phyloP scores from a whole-genome alignment of 257 asterid species.

The Lycium ferocissimum region DNA sequence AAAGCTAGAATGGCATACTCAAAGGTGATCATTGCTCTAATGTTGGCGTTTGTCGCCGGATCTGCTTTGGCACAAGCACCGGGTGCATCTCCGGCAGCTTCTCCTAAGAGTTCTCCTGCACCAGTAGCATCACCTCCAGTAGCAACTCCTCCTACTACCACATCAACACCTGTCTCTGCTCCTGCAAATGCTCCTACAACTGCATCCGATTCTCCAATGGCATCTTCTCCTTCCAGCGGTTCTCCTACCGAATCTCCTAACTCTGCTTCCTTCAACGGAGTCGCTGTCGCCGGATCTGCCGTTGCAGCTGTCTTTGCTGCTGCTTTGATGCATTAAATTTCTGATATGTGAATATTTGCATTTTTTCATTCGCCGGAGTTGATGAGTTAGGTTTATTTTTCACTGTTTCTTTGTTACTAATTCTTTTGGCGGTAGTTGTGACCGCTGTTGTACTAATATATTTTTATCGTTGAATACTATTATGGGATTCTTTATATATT shows the following conservation, averaged over 20 bases:
- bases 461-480: background rate
- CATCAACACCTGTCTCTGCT: conserved; percentile 29
- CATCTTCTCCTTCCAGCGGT: conserved; percentile 42
- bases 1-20: conserved; percentile 43
- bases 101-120: conserved; percentile 46
- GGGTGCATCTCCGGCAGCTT: conserved; percentile 49
- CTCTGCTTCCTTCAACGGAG: conserved; percentile 51
- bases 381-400: background rate
- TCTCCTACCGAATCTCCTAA: conserved; percentile 42
- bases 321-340: conserved; percentile 50
- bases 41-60: conserved; percentile 47
- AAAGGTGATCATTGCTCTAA: conserved; percentile 34
- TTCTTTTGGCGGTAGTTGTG: background rate
- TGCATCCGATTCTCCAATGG: no score
- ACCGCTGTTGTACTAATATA: background rate
- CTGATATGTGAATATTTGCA: background rate
- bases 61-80: conserved; percentile 60
- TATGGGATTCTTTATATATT: background rate
- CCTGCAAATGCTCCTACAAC: background rate
- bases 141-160: conserved; percentile 32
- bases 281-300: conserved; percentile 62
- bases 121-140: conserved; percentile 39
- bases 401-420: background rate
- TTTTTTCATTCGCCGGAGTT: background rate
- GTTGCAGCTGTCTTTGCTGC: conserved; percentile 49